These are phyloP conservation scores for Aspergillus bridgeri DNA, from an alignment of 495 filamentous ascomycete genomes.

Conservation along the genomic window DNA sequence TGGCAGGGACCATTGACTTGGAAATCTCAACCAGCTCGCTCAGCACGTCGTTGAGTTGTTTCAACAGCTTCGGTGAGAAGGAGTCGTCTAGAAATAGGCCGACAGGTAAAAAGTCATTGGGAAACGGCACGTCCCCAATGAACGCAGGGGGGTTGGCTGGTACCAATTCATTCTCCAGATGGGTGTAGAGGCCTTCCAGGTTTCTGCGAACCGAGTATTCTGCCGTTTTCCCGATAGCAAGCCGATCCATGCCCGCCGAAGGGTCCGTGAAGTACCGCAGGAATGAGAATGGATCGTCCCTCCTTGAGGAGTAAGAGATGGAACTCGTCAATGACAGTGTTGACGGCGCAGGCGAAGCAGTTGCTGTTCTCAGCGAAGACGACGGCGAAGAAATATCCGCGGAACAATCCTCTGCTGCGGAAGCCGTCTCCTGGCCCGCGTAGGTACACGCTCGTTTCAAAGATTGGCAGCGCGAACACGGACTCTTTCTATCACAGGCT, in stretches of 20 bases:
- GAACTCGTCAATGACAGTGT: background rate
- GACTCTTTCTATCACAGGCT: conserved; percentile 28
- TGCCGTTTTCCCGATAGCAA: conserved; percentile 37
- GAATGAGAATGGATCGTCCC: conserved; percentile 45
- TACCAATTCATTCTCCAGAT: conserved; percentile 31
- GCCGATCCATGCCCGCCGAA: conserved; percentile 28
- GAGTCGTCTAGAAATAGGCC: conserved; percentile 1
- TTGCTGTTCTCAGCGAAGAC: background rate
- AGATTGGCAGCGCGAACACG: conserved; percentile 29
- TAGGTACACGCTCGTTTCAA: conserved; percentile 28
- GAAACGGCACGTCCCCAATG: conserved; percentile 16
- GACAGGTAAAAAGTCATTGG: conserved; percentile 18
- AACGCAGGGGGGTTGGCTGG: conserved; percentile 18
- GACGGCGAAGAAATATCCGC: conserved; percentile 5
- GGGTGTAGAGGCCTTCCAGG: conserved; percentile 29
- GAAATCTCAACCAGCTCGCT: conserved; percentile 33
- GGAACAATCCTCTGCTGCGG: conserved; percentile 6
- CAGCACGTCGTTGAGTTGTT: conserved; percentile 29
- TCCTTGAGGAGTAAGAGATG: conserved; percentile 46
- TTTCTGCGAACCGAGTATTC: conserved; percentile 32
- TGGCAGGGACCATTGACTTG: conserved; percentile 24
- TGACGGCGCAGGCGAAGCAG: background rate
- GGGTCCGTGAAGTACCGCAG: conserved; percentile 35
- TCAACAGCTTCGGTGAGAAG: conserved; percentile 28
- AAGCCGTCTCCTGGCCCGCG: conserved; percentile 2